Evolutionary conservation across 306 rosid species (phyloP).

Genomic region (Cicer judaicum): DNA sequence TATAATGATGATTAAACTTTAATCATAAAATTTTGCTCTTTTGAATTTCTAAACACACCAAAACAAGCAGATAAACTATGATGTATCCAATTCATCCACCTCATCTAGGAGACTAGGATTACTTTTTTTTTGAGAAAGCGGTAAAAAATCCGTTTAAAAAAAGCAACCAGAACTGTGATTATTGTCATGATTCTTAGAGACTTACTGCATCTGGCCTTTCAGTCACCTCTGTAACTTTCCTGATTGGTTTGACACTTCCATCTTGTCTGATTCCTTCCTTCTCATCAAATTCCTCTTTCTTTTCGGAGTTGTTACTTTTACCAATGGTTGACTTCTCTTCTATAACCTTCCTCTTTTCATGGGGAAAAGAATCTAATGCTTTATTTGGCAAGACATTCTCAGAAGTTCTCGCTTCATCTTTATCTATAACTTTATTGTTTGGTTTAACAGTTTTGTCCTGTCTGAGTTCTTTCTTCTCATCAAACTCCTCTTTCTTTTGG

Average conservation of each 20-base stretch:
- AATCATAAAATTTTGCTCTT: slow-evolving; percentile 13
- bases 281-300: slow-evolving; percentile 34
- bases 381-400: slow-evolving; percentile 41
- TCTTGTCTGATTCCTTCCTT: slow-evolving; percentile 22
- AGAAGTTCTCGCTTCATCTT: slow-evolving; percentile 37
- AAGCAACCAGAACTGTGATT: background rate
- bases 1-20: slow-evolving; percentile 23
- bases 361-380: slow-evolving; percentile 28
- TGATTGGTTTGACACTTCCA: slow-evolving; percentile 5
- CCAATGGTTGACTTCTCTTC: slow-evolving; percentile 21
- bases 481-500: slow-evolving; percentile 25
- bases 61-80: slow-evolving; percentile 3
- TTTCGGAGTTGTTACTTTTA: slow-evolving; percentile 13
- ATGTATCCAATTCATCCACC: slow-evolving; percentile 4
- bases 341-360: slow-evolving; percentile 49
- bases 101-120: background rate
- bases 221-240: slow-evolving; percentile 42
- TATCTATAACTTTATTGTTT: slow-evolving; percentile 37
- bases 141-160: background rate
- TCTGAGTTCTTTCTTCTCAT: slow-evolving; percentile 28
- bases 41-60: background rate
- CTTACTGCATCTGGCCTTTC: slow-evolving; percentile 58
- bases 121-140: background rate
- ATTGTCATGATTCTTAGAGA: slow-evolving; percentile 16
- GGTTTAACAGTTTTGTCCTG: too few relatives aligned